Evolutionary conservation across 192 early-diverging fungal species (phyloP), one percentile per base, ranked within the genome.

Genomic region (Thoreauomyces humboldtii): DNA sequence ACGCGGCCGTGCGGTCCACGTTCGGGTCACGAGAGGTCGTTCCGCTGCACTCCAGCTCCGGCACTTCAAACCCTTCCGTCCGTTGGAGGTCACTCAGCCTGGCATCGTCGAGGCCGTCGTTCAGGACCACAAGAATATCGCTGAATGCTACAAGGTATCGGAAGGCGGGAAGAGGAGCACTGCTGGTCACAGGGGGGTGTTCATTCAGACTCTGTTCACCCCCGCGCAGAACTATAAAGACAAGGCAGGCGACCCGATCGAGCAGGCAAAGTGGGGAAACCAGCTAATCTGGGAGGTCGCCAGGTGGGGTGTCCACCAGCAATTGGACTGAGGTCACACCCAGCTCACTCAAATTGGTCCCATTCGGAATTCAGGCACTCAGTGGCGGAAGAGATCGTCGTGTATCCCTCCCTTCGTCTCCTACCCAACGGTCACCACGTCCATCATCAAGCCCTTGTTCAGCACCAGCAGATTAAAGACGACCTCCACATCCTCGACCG

Each of bases 391-490:
- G 79, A 81, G 47, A 37, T 80, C 35, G 27, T 72, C 34, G 28
- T 78, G 12, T 80, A 80, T 51, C 78, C 78, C 3, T 27, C 56
- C 6, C 43, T 78, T 55, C 70, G 75, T 36, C 4, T 45, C 7
- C 31, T 77, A 0, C 0, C 17, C 7, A 21, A 81, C 27, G 78
- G 78, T 32, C 72, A 78, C 31, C 29, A 46, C 1, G 4, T 77
- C 21, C 70, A 69, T 15, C 76, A 77, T 17, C 61, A 78, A 34
- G 63, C 48, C 32, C 64, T 69, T 31, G 27, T 50, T 14, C 69
- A 79, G 28, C 78, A 79, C 38, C 65, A 25, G 19, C 4, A 74
- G 48, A 54, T 75, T 33, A 80, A 80, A 41, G 70, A 80, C 44
- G 71, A 70, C 34, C 46, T 77, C 1, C 63, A 56, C 46, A 46